Evolutionary conservation across 495 filamentous ascomycete genomes (phyloP).

Genomic region (Evernia prunastri): DNA sequence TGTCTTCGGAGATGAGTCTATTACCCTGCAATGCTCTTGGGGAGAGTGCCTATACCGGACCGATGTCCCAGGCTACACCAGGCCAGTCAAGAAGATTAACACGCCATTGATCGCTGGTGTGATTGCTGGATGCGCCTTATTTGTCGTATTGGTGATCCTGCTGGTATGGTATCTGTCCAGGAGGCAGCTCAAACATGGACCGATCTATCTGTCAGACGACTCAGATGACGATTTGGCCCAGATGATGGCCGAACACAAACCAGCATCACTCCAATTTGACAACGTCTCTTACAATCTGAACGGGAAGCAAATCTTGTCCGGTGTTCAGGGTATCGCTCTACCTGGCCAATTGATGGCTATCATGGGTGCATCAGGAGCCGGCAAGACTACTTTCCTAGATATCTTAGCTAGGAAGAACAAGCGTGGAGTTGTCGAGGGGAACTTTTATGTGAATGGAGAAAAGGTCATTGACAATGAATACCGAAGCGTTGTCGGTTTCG

Average conservation of each 20-base stretch:
- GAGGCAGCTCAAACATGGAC: constrained; percentile 60
- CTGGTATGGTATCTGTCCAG: constrained; percentile 84
- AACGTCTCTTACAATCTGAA: constrained; percentile 83
- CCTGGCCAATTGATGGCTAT: constrained; percentile 92
- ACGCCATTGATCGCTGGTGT: constrained; percentile 92
- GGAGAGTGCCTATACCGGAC: constrained; percentile 91
- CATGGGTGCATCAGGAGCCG: constrained; percentile 96
- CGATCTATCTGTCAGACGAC: constrained; percentile 73
- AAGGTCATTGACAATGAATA: constrained; percentile 80
- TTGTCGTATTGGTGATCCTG: constrained; percentile 78
- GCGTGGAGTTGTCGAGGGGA: constrained; percentile 66
- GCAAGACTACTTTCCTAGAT: constrained; percentile 96
- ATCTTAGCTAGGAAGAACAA: constrained; percentile 98
- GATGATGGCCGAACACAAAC: constrained; percentile 84
- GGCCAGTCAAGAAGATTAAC: constrained; percentile 91
- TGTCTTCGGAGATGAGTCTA: constrained; percentile 87
- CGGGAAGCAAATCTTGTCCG: constrained; percentile 76
- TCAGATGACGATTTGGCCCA: constrained; percentile 83
- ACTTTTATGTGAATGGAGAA: constrained; percentile 93
- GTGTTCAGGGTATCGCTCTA: constrained; percentile 74
- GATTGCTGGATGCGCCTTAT: constrained; percentile 80
- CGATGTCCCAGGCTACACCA: constrained; percentile 82
- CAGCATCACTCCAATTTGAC: constrained; percentile 80
- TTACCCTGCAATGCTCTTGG: constrained; percentile 70
- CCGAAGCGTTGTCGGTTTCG: constrained; percentile 87